phyloP scores from a whole-genome alignment of 2,329 filamentous ascomycete genomes.

The Aspergillus brunneoviolaceus region DNA sequence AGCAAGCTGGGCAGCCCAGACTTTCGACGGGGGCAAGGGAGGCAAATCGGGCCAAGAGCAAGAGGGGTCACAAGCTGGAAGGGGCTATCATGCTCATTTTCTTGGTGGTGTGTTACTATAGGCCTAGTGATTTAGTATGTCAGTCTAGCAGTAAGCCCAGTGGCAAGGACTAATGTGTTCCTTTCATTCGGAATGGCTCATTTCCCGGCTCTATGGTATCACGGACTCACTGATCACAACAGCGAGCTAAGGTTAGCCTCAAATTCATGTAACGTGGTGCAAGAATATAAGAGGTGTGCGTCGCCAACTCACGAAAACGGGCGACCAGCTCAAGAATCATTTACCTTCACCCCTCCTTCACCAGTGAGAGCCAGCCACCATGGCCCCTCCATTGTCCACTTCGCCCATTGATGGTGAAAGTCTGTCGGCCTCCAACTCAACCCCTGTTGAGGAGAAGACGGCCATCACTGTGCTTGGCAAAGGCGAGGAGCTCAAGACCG shows the following conservation, averaged over 20 bases:
- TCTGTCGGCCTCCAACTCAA: background rate
- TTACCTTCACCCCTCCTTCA: background rate
- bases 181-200: background rate
- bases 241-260: background rate
- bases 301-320: background rate
- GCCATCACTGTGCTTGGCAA: constrained; percentile 1
- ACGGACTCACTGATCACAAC: background rate
- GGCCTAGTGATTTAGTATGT: background rate
- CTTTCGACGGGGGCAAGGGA: background rate
- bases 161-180: background rate
- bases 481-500: background rate
- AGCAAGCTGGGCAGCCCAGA: background rate
- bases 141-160: background rate
- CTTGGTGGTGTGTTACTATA: background rate
- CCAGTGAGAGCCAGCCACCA: background rate
- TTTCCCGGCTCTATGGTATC: background rate
- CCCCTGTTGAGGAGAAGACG: background rate
- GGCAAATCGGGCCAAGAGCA: background rate
- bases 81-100: background rate
- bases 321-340: background rate
- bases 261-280: background rate
- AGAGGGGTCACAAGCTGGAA: background rate
- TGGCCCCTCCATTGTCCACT: background rate
- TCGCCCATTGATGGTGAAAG: background rate
- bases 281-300: background rate